phyloP scores from a whole-genome alignment of 148 eudicot genomes.

The Arbutus unedo region DNA sequence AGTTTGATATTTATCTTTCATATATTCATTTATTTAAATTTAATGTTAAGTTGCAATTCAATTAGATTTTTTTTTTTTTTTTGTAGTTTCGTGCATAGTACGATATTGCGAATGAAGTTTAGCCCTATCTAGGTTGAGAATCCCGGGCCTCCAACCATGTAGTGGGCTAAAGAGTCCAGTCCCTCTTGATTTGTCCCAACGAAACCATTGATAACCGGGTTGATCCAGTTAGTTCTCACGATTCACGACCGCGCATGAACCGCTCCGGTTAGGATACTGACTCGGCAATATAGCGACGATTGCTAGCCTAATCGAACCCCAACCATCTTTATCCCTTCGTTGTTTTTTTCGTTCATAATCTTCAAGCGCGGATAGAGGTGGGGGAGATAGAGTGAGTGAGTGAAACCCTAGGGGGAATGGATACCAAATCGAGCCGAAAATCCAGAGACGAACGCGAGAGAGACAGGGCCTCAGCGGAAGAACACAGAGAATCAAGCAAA shows the following conservation, averaged over 20 bases:
- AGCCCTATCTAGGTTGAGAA: too few species aligned
- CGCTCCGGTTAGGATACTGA: not conserved
- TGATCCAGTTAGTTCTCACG: too few species aligned
- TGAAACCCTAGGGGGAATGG: constrained; percentile 26
- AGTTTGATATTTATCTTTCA: too few species aligned
- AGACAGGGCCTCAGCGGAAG: constrained; percentile 32
- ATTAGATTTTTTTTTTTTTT: too few species aligned
- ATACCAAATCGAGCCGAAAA: constrained; percentile 43
- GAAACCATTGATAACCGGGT: too few species aligned
- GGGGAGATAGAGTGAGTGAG: constrained; percentile 6
- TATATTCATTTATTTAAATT: too few species aligned
- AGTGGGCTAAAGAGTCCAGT: too few species aligned
- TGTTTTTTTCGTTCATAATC: not conserved
- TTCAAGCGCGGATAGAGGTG: not conserved
- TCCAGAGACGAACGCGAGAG: constrained; percentile 35
- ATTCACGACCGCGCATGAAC: not conserved
- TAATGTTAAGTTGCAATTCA: too few species aligned
- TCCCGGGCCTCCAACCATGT: too few species aligned
- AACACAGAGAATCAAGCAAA: constrained; percentile 27
- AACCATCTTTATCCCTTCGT: not conserved
- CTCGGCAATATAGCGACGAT: not conserved
- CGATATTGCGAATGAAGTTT: too few species aligned
- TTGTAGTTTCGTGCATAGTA: too few species aligned
- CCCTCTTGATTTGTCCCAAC: too few species aligned
- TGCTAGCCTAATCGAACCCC: not conserved